Evolutionary conservation across 352 stramenopile genomes (phyloP), one percentile per base, ranked within the genome.

Genomic region (Aphanomyces invadans): DNA sequence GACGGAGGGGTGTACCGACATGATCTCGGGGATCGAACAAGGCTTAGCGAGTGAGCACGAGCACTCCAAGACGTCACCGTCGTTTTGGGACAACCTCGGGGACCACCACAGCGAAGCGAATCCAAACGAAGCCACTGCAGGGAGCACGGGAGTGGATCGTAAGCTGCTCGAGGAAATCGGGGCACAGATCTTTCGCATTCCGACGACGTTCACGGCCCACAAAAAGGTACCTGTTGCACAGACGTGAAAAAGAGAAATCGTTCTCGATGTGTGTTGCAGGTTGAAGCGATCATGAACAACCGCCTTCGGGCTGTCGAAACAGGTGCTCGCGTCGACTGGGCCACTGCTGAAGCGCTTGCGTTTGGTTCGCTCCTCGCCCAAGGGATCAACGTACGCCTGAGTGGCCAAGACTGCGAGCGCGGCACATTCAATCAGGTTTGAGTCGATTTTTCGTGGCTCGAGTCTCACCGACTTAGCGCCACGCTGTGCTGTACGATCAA

Each of bases 401-500:
- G 80, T 17, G 88, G 88, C 9, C 88, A 96, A 65, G 88, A 96
- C 65, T 90, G 82, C 49, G 83, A 90, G 55, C 85, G 88, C 39
- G 88, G 88, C 7, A 96, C 88, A 15, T 96, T 96, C 70, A 92
- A 90, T 60, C 86, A 95, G 26, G 49, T 95, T n/a, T 15, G 28
- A 55, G 7, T 55, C 12, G 21, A 9, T 61, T 29, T 21, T 26
- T 42, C 7, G 15, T 42, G 36, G 15, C 7, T 42, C 7, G 36
- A 15, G 36, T 42, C 7, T 42, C 36, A 7, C 7, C 36, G 36
- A 42, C 1, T 15, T 67, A 80, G 68, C 83, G 89, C 44, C 89
- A 97, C 60, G 89, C 87, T 0, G 88, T 96, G 48, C 60, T 97
- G 2, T 91, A 93, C 55, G 83, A 95, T 67, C 89, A 97, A 72